phyloP scores from a whole-genome alignment of 352 stramenopile genomes.

The Phytophthora pini region DNA sequence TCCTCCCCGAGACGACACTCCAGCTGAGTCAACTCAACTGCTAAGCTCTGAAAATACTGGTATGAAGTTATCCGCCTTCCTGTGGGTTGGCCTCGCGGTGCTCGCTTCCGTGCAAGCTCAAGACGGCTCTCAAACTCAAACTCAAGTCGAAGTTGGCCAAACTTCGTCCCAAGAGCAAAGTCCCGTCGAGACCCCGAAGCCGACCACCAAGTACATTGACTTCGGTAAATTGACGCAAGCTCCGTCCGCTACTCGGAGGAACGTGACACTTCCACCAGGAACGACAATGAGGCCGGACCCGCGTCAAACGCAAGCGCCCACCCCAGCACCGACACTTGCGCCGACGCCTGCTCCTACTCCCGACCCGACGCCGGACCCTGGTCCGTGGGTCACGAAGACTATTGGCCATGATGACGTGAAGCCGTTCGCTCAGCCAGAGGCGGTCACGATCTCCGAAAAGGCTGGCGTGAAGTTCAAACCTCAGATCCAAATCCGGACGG shows the following conservation, averaged over 20 bases:
- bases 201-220: constrained; percentile 11
- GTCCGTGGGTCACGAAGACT: constrained; percentile 5
- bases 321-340: neutral
- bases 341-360: neutral
- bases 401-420: constrained; percentile 7
- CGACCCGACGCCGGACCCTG: constrained; percentile 3
- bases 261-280: neutral
- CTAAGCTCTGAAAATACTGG: no score
- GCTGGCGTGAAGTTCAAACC: constrained; percentile 12
- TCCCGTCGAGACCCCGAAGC: constrained; percentile 1
- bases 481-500: constrained; percentile 11
- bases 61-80: constrained; percentile 4
- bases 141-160: constrained; percentile 4
- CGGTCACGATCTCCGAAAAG: constrained; percentile 11
- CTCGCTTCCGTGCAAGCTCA: constrained; percentile 6
- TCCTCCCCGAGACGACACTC: neutral
- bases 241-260: neutral
- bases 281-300: neutral
- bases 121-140: constrained; percentile 6
- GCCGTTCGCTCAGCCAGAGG: constrained; percentile 6
- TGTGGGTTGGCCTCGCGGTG: constrained; percentile 3
- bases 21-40: neutral
- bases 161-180: constrained; percentile 1
- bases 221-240: constrained; percentile 8
- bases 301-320: neutral